Evolutionary conservation across 2,329 filamentous ascomycete genomes (phyloP), one percentile per base, ranked within the genome.

Genomic region (Talaromyces piceae): DNA sequence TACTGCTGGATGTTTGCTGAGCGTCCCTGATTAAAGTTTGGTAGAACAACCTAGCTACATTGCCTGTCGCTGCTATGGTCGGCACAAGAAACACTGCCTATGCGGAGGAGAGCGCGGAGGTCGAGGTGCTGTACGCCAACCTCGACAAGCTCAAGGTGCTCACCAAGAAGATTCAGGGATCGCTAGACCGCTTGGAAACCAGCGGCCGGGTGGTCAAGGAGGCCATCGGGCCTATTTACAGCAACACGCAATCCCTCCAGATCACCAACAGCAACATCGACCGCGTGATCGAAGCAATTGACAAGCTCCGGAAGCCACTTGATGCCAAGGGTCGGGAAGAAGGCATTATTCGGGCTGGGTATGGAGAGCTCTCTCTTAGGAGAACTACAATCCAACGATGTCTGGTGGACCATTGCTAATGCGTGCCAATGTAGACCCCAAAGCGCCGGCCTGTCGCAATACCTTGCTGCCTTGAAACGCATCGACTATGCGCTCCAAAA

Each of bases 81-180:
- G 77, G 70, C 48, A 72, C 73, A 53, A 74, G 78, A 56, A 80
- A 78, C 66, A 75, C 74, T 50, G 77, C 78, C 31, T 79, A 79
- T 65, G 80, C 80, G 30, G 82, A 85, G 70, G 82, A 85, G 71
- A 81, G 79, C 64, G 82, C 82, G 5, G 82, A 85, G 67, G 82
- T 84, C 39, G 81, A 84, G 66, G 81, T 84, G 49, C 69, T 85
- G 22, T 80, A 79, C 58, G 81, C 82, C 51, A 83, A 83, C 58
- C 82, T 97, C 56, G 89, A 94, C 61, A 97, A 95, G 78, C 94
- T 94, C 60, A 86, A 90, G 54, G 83, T 89, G 64, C 79, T 97
- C 66, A 95, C 90, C 27, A 95, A 93, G 75, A 95, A 95, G 76
- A 96, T 98, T 51, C 87, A 95, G 69, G 86, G 87, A 25, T 95